Evolutionary conservation across 169 alveolate genomes (phyloP), one percentile per base, ranked within the genome.

Genomic region (Theileria parva): DNA sequence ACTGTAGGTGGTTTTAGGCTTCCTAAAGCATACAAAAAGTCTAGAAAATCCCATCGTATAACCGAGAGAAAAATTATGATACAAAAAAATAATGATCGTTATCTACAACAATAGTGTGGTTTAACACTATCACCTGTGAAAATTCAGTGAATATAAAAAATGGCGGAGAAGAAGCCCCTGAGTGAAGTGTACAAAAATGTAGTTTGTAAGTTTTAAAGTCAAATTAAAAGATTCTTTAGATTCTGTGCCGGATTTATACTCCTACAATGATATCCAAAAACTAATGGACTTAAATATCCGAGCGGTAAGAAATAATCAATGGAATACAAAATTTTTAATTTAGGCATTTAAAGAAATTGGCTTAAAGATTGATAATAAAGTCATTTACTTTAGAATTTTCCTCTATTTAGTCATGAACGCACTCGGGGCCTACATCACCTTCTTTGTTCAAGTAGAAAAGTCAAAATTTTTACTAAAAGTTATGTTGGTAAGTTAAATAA

Each of bases 341-440:
- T 71, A 81, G 88, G 85, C 77, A 19, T 53, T 81, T 32, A 48
- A 28, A 44, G 77, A 71, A 25, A 48, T 75, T 3, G 85, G 85
- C 12, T 39, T 81, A 11, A 72, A 69, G n/a, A 77, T 63, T 53
- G 88, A 81, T 51, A 74, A 37, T 27, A 4, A 59, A 32, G 85
- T 65, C 55, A 59, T 74, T 2, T 81, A 74, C 55, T 70, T 59
- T 5, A n/a, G 79, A 59, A 55, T 81, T 15, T 3, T 39, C 15
- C 5, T 66, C 19, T 74, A 44, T 65, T 59, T 74, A 12, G 72
- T 81, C 28, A 77, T 81, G 9, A 25, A 72, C 68, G 70, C 69
- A 25, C 50, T 81, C 19, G 88, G 88, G 9, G 44, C 76, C n/a
- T 81, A 81, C 80, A 68, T 76, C 50, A 77, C 85, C 39, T 48